Evolutionary conservation across 148 eudicot species (phyloP).

Genomic region (Euryodendron excelsum): DNA sequence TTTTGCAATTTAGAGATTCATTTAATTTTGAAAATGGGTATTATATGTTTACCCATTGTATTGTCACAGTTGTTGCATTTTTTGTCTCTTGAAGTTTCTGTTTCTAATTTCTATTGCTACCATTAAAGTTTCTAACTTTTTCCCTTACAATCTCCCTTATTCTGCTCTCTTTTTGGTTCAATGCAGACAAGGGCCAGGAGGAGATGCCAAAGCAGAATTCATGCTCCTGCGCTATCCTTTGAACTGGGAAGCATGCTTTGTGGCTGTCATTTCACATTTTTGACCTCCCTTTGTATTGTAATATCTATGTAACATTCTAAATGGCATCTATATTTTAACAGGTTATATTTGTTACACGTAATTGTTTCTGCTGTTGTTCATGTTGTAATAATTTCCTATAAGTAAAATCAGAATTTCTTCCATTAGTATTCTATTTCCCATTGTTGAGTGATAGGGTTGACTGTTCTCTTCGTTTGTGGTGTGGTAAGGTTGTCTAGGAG

Average conservation of each 20-base stretch:
- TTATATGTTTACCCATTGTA: not conserved
- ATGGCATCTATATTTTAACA: not conserved
- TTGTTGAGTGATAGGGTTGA: not conserved
- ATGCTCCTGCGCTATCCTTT: constrained; percentile 34
- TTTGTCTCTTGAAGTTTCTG: not conserved
- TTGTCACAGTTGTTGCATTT: not conserved
- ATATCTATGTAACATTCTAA: not conserved
- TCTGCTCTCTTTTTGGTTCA: not conserved
- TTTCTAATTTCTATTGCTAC: not conserved
- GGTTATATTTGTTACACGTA: constrained; percentile 14
- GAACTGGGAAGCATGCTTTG: constrained; percentile 13
- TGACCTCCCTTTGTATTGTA: constrained; percentile 1
- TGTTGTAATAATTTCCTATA: constrained; percentile 3
- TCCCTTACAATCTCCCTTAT: not conserved
- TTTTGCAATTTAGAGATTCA: too few species aligned
- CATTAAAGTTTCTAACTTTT: not conserved
- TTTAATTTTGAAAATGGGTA: not conserved
- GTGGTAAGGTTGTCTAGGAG: too few species aligned
- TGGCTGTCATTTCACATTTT: constrained; percentile 2
- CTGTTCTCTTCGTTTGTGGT: not conserved
- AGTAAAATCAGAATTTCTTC: constrained; percentile 5
- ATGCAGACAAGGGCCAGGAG: constrained; percentile 36
- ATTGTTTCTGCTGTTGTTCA: constrained; percentile 12
- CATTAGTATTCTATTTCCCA: not conserved
- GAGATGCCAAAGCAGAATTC: constrained; percentile 21